Evolutionary conservation across 495 filamentous ascomycete species (phyloP), one percentile per base, ranked within the genome.

Genomic region (Penicillium diatomitis): DNA sequence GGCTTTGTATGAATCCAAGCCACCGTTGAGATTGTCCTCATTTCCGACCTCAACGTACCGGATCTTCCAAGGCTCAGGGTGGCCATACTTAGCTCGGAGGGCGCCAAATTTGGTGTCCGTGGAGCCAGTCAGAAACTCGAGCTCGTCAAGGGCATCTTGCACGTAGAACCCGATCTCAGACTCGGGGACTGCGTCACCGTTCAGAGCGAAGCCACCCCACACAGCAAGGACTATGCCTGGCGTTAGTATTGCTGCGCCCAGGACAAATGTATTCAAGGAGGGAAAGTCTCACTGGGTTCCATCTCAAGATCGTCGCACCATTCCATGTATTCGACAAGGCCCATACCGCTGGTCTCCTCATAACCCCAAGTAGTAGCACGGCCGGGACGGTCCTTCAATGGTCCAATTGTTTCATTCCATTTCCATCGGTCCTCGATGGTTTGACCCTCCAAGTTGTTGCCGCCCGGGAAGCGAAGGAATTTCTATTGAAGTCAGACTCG

Each of bases 391-490:
- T 83, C 66, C 40, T 71, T 83, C 12, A 86, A 69, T 0, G 77
- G 75, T 1, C 84, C 83, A 42, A 86, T 74, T 2, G 81, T 83
- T 52, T 82, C 73, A 49, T 83, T 81, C 84, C 83, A 86, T 47
- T 81, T 76, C 81, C 82, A 87, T 49, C 72, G 68, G 40, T 72
- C 69, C 11, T 58, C 62, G 34, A 74, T 66, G 27, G 60, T 75
- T 35, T 74, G 56, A 28, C 81, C 81, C 52, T 84, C 80, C 1
- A 84, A 63, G 59, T 83, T 84, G 58, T 84, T 86, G 8, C 83
- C 83, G 36, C 82, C 82, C 0, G 82, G 83, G 48, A 83, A 77
- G 8, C 83, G 75, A 32, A 86, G 69, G 59, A 84, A 81, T 52
- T 66, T 73, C 41, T 80, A 71, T 28, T 0, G 20, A 4, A 72